A percentile compares a stretch with the other conserved stretches of the same genome.
Evolutionary conservation across 2,329 filamentous ascomycete species (phyloP).

Genomic region (Xylaria sp.): DNA sequence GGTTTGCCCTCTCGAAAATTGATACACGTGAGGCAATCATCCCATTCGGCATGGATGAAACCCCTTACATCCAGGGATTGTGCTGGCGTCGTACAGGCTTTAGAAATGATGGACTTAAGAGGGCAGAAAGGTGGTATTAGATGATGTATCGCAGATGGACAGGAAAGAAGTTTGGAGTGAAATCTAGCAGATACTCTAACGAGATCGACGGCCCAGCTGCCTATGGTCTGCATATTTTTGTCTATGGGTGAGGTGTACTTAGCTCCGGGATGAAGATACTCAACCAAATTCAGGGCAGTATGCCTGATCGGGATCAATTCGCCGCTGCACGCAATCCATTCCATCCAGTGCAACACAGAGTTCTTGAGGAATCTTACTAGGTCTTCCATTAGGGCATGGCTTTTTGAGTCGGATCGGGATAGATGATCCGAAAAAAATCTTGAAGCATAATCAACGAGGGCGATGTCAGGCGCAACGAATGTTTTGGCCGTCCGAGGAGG

Average conservation of each 20-base stretch:
- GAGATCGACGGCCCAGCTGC: conserved; percentile 50
- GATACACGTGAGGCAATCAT: conserved; percentile 50
- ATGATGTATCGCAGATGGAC: conserved; percentile 50
- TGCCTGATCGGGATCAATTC: conserved; percentile 43
- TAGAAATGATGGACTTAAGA: conserved; percentile 47
- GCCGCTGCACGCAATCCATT: conserved; percentile 44
- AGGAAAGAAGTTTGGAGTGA: conserved; percentile 44
- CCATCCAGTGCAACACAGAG: conserved; percentile 50
- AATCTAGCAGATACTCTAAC: conserved; percentile 51
- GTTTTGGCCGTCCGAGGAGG: conserved; percentile 29
- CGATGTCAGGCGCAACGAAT: conserved; percentile 30
- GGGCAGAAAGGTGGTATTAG: conserved; percentile 52
- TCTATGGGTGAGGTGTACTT: conserved; percentile 44
- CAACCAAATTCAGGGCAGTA: conserved; percentile 49
- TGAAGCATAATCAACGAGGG: conserved; percentile 44
- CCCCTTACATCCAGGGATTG: conserved; percentile 33
- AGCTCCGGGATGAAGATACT: conserved; percentile 44
- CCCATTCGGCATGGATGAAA: conserved; percentile 44
- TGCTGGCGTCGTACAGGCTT: conserved; percentile 36
- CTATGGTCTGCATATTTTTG: conserved; percentile 40
- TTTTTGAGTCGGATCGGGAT: conserved; percentile 36
- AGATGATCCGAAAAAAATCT: conserved; percentile 46
- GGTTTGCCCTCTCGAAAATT: conserved; percentile 46
- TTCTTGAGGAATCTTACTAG: conserved; percentile 69
- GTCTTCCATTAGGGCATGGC: conserved; percentile 60